Base-by-base conservation (phyloP, 2,329 filamentous ascomycete species). In the Pseudogymnoascus sp. region DNA sequence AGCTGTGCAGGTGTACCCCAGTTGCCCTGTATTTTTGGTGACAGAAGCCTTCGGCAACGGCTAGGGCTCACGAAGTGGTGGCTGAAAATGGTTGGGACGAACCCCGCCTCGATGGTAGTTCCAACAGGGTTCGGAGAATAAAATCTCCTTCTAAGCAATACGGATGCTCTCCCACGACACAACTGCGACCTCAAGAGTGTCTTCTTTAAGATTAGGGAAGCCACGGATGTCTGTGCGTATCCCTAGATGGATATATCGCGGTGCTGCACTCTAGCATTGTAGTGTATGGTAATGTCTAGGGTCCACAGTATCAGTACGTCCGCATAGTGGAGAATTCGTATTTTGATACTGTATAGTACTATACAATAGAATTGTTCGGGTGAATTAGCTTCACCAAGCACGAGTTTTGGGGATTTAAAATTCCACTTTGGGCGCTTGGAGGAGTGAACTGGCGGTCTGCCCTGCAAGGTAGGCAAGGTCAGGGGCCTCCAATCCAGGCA, bases 381-480 rank as follows among this genome's bases (percentile, higher is more conserved):
- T 33, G 45, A 30, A 30, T 5, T 52, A 33, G 26, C 26, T 52
- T 33, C 45, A 26, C 45, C 45, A 52, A 26, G 45, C 45, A 52
- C 26, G 45, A 52, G 45, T 30, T 13, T 30, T 15, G 45, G 19
- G 26, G 15, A 26, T 52, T 52, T 52, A 52, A 9, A 2, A 30
- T 52, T 52, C 45, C 45, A 30, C 26, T 30, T 52, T 60, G 59
- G 52, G 33, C 56, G 26, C 33, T 56, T 45, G 59, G 57, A 62
- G 57, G 62, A 59, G 65, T 62, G 67, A 70, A 71, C 68, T 69
- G 67, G 69, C 69, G 69, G 69, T 71, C 69, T 68, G 65, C 61
- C 64, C 62, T 60, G 59, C 65, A 66, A 60, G 65, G 67, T 66
- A 60, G 15, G 15, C 34, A 63, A 45, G 64, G 60, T 60, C 63